A percentile compares a stretch with the other conserved stretches of the same genome.
Evolutionary conservation across 371 early-diverging fungal genomes (phyloP).

Genomic region (Mortierella sp.): DNA sequence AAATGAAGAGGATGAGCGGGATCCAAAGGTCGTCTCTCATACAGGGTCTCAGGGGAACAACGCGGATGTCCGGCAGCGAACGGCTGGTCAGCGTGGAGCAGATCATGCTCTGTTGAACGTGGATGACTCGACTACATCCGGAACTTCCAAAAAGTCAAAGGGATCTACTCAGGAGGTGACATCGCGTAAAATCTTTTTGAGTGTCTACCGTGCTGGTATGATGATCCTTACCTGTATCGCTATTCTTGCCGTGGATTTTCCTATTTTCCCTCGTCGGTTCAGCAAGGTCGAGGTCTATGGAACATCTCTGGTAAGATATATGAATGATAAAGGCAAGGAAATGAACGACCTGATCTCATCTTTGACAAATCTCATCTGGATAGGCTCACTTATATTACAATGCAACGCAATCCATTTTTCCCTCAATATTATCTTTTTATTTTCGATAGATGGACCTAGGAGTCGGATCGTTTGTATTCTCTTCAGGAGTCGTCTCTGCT

Average conservation of each 20-base stretch:
- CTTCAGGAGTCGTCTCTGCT: slow-evolving; percentile 80
- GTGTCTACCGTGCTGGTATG: slow-evolving; percentile 79
- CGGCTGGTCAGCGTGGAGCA: slow-evolving; percentile 13
- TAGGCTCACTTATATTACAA: neutral
- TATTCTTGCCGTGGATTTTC: slow-evolving; percentile 96
- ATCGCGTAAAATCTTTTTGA: slow-evolving; percentile 62
- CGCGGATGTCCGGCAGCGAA: slow-evolving; percentile 37
- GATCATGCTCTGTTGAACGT: slow-evolving; percentile 17
- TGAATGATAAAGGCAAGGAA: no score
- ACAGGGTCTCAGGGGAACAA: slow-evolving; percentile 11
- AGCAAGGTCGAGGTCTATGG: slow-evolving; percentile 96
- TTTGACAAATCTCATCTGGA: neutral
- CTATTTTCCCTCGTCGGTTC: slow-evolving; percentile 90
- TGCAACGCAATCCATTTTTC: neutral
- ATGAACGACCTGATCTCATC: no score
- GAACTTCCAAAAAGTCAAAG: slow-evolving; percentile 10
- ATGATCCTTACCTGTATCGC: slow-evolving; percentile 83
- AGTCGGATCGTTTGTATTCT: slow-evolving; percentile 87
- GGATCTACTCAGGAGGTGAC: slow-evolving; percentile 20
- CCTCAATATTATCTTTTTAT: neutral
- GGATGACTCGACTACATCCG: slow-evolving; percentile 10
- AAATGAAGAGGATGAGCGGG: slow-evolving; percentile 15
- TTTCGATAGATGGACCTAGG: slow-evolving; percentile 87
- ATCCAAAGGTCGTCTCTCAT: slow-evolving; percentile 4
- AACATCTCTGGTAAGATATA: slow-evolving; percentile 86